These are phyloP conservation scores for Botryotinia globosa DNA, from an alignment of 2,329 filamentous ascomycete genomes.

Conservation along the genomic window DNA sequence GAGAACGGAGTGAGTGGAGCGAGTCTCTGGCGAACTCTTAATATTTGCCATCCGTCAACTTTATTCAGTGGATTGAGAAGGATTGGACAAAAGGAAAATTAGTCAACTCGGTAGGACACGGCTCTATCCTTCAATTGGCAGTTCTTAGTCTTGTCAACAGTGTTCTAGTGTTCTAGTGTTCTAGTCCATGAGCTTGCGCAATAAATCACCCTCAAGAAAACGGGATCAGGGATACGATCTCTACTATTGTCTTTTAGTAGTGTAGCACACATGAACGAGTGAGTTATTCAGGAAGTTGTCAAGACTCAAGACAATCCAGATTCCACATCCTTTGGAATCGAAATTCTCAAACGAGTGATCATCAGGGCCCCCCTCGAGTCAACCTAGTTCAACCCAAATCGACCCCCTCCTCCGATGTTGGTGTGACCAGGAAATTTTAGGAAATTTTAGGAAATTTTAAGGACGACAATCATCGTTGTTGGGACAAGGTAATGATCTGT, in stretches of 20 bases:
- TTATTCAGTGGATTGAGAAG: not conserved
- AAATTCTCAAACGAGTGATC: slow-evolving; percentile 1
- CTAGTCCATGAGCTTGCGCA: slow-evolving; percentile 14
- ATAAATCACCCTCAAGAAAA: not conserved
- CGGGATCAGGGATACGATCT: not conserved
- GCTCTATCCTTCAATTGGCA: slow-evolving; percentile 15
- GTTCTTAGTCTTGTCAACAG: not conserved
- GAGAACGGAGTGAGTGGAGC: slow-evolving; percentile 1
- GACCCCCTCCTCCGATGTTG: not conserved
- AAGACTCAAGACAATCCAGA: slow-evolving; percentile 12
- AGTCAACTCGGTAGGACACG: not conserved
- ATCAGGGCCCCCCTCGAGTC: slow-evolving; percentile 1
- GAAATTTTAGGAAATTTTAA: not conserved
- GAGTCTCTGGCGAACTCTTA: slow-evolving; percentile 2
- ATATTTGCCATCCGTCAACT: not conserved
- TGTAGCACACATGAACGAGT: slow-evolving; percentile 5
- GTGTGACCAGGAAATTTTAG: not conserved
- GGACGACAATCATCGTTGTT: slow-evolving; percentile 2
- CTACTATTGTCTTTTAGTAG: slow-evolving; percentile 10
- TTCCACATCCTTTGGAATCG: not conserved
- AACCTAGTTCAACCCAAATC: not conserved
- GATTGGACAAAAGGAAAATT: slow-evolving; percentile 5
- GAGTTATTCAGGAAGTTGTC: slow-evolving; percentile 11
- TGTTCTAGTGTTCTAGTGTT: not conserved
- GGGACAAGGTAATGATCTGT: slow-evolving; percentile 7